Conservation (phyloP, 2,329 filamentous ascomycete genomes). For the Hymenotorrendiella dingleyae region DNA sequence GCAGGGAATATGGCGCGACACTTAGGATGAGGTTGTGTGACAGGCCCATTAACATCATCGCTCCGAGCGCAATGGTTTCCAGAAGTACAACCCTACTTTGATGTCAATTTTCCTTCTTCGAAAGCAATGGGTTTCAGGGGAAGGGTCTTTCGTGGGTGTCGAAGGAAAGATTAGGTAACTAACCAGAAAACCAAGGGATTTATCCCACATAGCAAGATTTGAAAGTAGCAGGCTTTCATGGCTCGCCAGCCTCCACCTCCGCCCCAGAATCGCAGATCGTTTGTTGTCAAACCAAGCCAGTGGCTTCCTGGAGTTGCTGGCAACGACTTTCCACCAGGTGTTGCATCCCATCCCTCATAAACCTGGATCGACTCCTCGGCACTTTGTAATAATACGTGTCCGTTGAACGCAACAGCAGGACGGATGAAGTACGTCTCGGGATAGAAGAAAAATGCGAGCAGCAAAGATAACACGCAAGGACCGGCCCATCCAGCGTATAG, state of each 20-base stretch:
- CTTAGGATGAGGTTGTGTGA: slow-evolving; percentile 1
- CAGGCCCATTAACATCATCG: slow-evolving; percentile 2
- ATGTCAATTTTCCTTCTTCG: too few species aligned
- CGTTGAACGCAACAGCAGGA: slow-evolving; percentile 13
- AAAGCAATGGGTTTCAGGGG: too few species aligned
- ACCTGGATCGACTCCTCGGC: slow-evolving; percentile 13
- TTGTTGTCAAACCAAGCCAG: background rate
- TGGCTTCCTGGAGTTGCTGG: slow-evolving; percentile 3
- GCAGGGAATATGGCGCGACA: slow-evolving; percentile 2
- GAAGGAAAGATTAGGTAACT: too few species aligned
- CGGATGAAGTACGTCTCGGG: slow-evolving; percentile 14
- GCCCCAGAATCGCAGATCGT: slow-evolving; percentile 8
- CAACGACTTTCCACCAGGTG: slow-evolving; percentile 9
- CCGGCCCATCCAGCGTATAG: slow-evolving; percentile 7
- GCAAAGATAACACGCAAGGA: background rate
- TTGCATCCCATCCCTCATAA: slow-evolving; percentile 13
- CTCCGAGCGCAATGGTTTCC: slow-evolving; percentile 1
- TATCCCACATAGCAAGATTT: slow-evolving; percentile 8
- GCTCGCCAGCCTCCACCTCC: slow-evolving; percentile 10
- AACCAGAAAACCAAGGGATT: slow-evolving; percentile 8
- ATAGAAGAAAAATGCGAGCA: slow-evolving; percentile 9
- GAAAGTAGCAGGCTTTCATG: slow-evolving; percentile 11
- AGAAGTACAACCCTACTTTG: slow-evolving; percentile 4
- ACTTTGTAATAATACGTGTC: slow-evolving; percentile 11
- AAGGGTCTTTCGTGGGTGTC: too few species aligned